Conservation (phyloP, 148 eudicot genomes). For the Limonium bicolor region DNA sequence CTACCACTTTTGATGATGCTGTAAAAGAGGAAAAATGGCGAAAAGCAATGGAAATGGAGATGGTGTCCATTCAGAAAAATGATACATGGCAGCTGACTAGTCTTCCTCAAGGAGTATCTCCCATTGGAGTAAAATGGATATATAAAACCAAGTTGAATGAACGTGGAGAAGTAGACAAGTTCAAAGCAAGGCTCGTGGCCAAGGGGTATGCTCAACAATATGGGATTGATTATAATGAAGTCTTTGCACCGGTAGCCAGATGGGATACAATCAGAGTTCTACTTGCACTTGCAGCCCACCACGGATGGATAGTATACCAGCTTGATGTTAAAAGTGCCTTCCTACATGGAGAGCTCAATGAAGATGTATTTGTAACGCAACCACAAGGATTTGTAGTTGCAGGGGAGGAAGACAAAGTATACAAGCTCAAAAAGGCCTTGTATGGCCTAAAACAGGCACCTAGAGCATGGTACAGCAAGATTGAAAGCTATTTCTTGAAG, state of each 20-base stretch:
- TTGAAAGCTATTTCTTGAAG: not conserved
- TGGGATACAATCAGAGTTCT: not conserved
- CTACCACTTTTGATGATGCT: slow-evolving; percentile 8
- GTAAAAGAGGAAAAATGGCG: slow-evolving; percentile 9
- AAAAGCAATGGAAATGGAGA: slow-evolving; percentile 12
- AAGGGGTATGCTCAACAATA: slow-evolving; percentile 4
- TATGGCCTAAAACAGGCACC: slow-evolving; percentile 11
- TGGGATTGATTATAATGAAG: slow-evolving; percentile 1
- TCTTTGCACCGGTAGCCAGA: slow-evolving; percentile 1
- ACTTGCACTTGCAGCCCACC: not conserved
- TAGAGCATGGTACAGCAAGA: slow-evolving; percentile 5
- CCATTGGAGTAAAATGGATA: slow-evolving; percentile 3
- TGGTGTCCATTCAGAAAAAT: too few relatives aligned
- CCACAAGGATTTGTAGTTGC: slow-evolving; percentile 1
- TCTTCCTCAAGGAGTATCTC: not conserved
- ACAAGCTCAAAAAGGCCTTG: slow-evolving; percentile 3
- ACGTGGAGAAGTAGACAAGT: slow-evolving; percentile 1
- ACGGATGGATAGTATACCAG: slow-evolving; percentile 4
- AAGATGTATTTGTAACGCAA: slow-evolving; percentile 6
- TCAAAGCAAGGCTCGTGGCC: slow-evolving; percentile 1
- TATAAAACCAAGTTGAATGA: not conserved
- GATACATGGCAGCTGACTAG: too few relatives aligned
- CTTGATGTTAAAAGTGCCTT: slow-evolving; percentile 6
- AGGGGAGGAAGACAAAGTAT: slow-evolving; percentile 4
- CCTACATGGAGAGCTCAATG: not conserved